phyloP scores from a whole-genome alignment of 2,329 filamentous ascomycete species.

The Fusarium multiceps region DNA sequence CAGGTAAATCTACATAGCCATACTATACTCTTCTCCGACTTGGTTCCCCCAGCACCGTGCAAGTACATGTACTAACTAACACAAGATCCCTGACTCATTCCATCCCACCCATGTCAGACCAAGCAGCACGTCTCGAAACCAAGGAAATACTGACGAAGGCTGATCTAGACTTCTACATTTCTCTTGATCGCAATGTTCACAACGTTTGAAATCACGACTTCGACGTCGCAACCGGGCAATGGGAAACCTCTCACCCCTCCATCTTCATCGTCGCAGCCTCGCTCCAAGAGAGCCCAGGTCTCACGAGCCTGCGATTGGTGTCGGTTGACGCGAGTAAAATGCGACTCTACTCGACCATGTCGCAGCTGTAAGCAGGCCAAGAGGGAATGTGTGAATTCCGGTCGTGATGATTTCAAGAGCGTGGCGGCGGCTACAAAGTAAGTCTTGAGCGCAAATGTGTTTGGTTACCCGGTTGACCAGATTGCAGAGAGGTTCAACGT shows the following conservation, averaged over 20 bases:
- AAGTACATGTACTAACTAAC: constrained; percentile 11
- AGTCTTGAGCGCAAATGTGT: not conserved
- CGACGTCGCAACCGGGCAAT: constrained; percentile 21
- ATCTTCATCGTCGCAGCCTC: constrained; percentile 34
- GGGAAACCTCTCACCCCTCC: constrained; percentile 30
- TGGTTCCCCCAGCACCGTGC: not conserved
- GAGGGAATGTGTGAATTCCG: constrained; percentile 39
- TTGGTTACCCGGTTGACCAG: constrained; percentile 1
- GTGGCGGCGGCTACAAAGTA: constrained; percentile 43
- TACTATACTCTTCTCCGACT: not conserved
- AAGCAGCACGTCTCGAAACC: not conserved
- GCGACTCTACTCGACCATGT: constrained; percentile 46
- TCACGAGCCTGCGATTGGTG: constrained; percentile 49
- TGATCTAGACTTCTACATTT: not conserved
- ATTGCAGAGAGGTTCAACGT: constrained; percentile 40
- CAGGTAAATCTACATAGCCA: not conserved
- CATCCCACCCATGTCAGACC: not conserved
- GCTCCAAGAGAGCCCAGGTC: constrained; percentile 47
- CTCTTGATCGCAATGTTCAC: constrained; percentile 36
- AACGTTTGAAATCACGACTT: constrained; percentile 37
- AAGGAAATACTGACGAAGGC: not conserved
- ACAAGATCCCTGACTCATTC: constrained; percentile 15
- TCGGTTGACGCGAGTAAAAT: constrained; percentile 46
- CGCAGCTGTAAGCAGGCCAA: constrained; percentile 43
- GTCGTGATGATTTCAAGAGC: constrained; percentile 44